Base-by-base conservation (phyloP, 2,329 filamentous ascomycete species). In the Ascochyta pisi region DNA sequence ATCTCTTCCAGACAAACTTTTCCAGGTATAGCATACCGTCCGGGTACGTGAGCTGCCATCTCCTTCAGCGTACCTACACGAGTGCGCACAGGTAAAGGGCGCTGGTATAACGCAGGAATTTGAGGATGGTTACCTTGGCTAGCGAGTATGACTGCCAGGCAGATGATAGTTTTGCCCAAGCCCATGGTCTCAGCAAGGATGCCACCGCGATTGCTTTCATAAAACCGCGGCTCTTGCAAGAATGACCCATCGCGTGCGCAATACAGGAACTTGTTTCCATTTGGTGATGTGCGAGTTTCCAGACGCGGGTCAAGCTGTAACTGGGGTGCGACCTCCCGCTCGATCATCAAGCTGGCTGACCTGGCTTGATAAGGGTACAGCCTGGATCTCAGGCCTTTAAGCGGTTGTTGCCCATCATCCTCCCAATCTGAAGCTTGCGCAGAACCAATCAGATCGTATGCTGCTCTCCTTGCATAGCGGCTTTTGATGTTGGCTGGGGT, bases 81-180 rank as follows among this genome's bases (percentile, higher is more conserved):
- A 0, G 68, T 38, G 29, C 84, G 77, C 43, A 80, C 42, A 63
- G 79, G 62, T 65, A 76, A 42, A 69, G 78, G 53, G 37, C 76
- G 63, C 45, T 82, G 77, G 67, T 89, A 85, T 49, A 88, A 73
- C 3, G 86, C 82, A 2, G 93, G 89, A 3, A 89, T 83, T 16
- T 81, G 77, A 5, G 91, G 84, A 10, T 87, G 83, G 58, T 93
- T 84, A 29, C 87, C 81, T 64, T 84, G 86, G 0, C 91, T 96
- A 3, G 91, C 88, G 24, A 96, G 79, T 35, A 97, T 78, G n/a
- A 82, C 67, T 5, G 81, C 73, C 2, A 98, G 77, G 61, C 90
- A 94, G 10, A 97, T 96, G 24, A 97, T 77, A 0, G 94, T 97
- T 78, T 97, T 98, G 0, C 94, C 93, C 42, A 80, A 78, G 27